A percentile compares a stretch with the other conserved stretches of the same genome.
Evolutionary conservation across 1,284 basidiomycete genomes (phyloP).

Genomic region (Neolentinus lepideus): DNA sequence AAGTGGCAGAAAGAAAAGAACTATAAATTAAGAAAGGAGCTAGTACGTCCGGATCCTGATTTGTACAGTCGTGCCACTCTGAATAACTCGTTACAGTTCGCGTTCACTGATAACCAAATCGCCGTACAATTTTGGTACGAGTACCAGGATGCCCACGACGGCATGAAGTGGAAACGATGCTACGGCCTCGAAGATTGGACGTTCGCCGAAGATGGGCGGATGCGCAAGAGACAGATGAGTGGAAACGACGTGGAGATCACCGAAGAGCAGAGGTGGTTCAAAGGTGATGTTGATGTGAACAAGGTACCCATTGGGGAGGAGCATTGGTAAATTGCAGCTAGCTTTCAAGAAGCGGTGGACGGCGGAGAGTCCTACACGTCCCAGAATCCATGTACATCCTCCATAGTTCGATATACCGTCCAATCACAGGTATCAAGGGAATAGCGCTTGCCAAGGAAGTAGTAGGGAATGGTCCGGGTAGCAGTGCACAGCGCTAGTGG

Average conservation of each 20-base stretch:
- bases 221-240: slow-evolving; percentile 51
- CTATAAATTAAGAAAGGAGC: slow-evolving; percentile 42
- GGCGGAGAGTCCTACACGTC: too few species aligned
- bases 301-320: slow-evolving; percentile 19
- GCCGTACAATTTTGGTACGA: slow-evolving; percentile 63
- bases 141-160: slow-evolving; percentile 33
- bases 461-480: too few species aligned
- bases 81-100: slow-evolving; percentile 23
- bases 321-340: slow-evolving; percentile 12
- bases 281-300: slow-evolving; percentile 27
- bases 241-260: slow-evolving; percentile 49
- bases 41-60: slow-evolving; percentile 14
- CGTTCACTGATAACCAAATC: slow-evolving; percentile 51
- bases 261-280: slow-evolving; percentile 50
- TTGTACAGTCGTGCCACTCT: too few species aligned
- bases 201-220: slow-evolving; percentile 43
- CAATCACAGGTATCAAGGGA: too few species aligned
- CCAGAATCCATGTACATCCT: too few species aligned
- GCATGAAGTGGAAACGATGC: slow-evolving; percentile 15
- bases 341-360: too few species aligned
- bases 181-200: slow-evolving; percentile 44
- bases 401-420: too few species aligned
- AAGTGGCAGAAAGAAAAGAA: slow-evolving; percentile 51
- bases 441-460: too few species aligned
- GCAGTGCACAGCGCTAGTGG: too few species aligned